These are phyloP conservation scores for Fusarium haematococcum DNA, from an alignment of 2,329 filamentous ascomycete genomes.

Conservation along the genomic window DNA sequence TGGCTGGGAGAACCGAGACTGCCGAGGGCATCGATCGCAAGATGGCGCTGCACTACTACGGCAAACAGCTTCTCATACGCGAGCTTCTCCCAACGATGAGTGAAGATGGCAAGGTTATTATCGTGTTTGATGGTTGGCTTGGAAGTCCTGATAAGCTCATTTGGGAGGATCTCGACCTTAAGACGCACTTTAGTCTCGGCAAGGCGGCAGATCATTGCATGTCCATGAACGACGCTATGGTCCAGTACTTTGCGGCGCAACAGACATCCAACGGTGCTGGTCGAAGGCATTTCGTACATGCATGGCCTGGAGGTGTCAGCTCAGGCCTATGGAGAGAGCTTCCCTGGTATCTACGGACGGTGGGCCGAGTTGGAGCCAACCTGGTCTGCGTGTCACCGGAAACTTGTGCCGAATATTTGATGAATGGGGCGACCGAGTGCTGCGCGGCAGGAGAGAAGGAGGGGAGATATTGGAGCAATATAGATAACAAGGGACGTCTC, in stretches of 20 bases:
- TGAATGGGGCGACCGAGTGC: conserved; percentile 36
- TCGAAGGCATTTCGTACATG: conserved; percentile 53
- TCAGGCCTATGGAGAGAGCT: conserved; percentile 47
- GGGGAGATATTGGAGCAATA: conserved; percentile 43
- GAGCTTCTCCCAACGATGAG: conserved; percentile 54
- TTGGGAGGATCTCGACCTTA: conserved; percentile 56
- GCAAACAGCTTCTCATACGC: conserved; percentile 56
- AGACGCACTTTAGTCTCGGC: conserved; percentile 47
- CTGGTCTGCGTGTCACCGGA: conserved; percentile 44
- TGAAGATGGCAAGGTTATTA: conserved; percentile 52
- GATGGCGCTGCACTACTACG: conserved; percentile 60
- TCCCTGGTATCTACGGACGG: conserved; percentile 46
- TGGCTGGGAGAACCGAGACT: conserved; percentile 53
- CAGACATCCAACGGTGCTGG: conserved; percentile 17
- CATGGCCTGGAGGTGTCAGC: conserved; percentile 53
- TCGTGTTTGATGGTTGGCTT: conserved; percentile 49
- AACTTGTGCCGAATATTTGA: conserved; percentile 44
- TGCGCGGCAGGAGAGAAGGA: conserved; percentile 26
- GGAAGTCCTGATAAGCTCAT: conserved; percentile 51
- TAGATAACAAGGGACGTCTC: conserved; percentile 45
- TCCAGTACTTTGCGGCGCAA: conserved; percentile 49
- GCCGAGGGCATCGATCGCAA: conserved; percentile 59
- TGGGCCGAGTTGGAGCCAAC: conserved; percentile 8
- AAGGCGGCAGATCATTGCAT: conserved; percentile 53
- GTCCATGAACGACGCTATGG: conserved; percentile 54